phyloP scores from a whole-genome alignment of 441 rosid genomes.

The Euphorbia schlechtendalii region DNA sequence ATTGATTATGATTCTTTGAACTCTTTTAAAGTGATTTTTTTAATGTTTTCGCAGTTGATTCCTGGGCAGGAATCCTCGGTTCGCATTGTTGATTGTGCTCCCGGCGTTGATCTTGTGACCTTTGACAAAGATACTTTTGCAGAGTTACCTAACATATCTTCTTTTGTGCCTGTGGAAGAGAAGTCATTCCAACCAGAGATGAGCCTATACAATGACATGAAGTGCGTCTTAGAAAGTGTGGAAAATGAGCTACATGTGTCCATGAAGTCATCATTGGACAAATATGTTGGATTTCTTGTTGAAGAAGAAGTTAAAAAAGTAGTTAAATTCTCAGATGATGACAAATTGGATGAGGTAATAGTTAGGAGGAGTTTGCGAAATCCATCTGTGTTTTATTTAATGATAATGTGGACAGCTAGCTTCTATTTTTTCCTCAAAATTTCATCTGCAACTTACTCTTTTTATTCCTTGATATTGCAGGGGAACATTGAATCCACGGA shows the following conservation, averaged over 20 bases:
- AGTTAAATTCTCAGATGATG: slow-evolving; percentile 27
- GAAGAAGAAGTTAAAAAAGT: slow-evolving; percentile 43
- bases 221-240: slow-evolving; percentile 45
- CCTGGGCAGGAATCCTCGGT: slow-evolving; percentile 33
- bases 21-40: slow-evolving; percentile 23
- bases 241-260: slow-evolving; percentile 59
- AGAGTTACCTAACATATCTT: slow-evolving; percentile 16
- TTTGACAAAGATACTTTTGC: slow-evolving; percentile 23
- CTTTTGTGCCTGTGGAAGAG: slow-evolving; percentile 23
- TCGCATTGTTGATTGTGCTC: slow-evolving; percentile 33
- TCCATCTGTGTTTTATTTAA: not conserved
- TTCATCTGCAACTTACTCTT: too few species aligned
- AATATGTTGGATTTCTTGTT: slow-evolving; percentile 46
- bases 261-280: slow-evolving; percentile 35
- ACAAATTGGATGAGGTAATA: slow-evolving; percentile 35
- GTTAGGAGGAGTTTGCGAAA: slow-evolving; percentile 11
- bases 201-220: slow-evolving; percentile 22
- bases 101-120: slow-evolving; percentile 37
- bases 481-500: slow-evolving; percentile 28
- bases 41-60: slow-evolving; percentile 33
- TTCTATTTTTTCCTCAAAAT: not conserved
- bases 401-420: not conserved
- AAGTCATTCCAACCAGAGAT: slow-evolving; percentile 25
- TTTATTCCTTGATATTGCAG: slow-evolving; percentile 32
- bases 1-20: not conserved